phyloP scores from a whole-genome alignment of 2,329 filamentous ascomycete species.

The Didymella pinodella region DNA sequence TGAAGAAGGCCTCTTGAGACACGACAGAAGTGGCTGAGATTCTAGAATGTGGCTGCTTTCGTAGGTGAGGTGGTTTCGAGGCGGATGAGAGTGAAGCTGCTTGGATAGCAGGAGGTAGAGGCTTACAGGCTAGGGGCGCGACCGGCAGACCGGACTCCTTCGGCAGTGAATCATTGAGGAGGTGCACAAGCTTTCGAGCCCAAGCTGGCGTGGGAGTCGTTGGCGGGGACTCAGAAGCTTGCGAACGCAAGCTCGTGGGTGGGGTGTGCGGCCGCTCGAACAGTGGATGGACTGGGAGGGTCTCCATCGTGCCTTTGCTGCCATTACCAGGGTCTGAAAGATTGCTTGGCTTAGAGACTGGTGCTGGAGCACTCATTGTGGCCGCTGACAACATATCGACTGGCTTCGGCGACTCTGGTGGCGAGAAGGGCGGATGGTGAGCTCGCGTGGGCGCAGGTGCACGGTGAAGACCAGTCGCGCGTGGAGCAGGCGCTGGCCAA shows the following conservation, averaged over 20 bases:
- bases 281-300: neutral
- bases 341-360: neutral
- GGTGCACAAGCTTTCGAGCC: slow-evolving; percentile 2
- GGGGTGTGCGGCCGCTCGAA: neutral
- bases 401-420: neutral
- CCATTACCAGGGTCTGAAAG: neutral
- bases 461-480: neutral
- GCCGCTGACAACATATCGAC: neutral
- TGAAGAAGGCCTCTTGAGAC: neutral
- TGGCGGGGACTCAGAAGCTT: neutral
- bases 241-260: neutral
- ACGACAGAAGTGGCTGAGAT: neutral
- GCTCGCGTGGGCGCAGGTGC: neutral
- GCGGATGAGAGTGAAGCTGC: neutral
- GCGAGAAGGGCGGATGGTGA: neutral
- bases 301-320: neutral
- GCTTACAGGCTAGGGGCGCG: neutral
- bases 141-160: neutral
- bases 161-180: neutral
- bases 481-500: slow-evolving; percentile 5
- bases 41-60: neutral
- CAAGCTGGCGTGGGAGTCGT: neutral
- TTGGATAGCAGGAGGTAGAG: neutral
- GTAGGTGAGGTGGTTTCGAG: slow-evolving; percentile 6
- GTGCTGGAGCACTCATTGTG: neutral